Conservation (phyloP, 2,329 filamentous ascomycete genomes). For the Epichloe glyceriae region DNA sequence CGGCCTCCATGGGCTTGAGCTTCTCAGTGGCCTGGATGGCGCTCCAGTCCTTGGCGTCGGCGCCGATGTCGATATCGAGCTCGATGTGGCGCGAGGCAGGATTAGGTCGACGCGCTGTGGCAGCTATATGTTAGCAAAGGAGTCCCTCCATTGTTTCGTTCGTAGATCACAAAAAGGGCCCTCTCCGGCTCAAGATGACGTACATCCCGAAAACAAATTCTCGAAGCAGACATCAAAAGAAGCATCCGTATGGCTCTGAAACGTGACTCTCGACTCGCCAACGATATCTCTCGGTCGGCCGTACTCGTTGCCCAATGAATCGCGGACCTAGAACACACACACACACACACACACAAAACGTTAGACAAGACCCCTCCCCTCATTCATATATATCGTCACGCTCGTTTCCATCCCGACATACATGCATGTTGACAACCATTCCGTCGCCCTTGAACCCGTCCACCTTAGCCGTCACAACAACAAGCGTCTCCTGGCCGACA, state of each 20-base stretch:
- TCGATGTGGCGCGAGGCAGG: constrained; percentile 60
- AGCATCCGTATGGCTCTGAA: constrained; percentile 82
- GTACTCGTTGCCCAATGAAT: constrained; percentile 93
- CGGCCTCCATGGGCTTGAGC: constrained; percentile 91
- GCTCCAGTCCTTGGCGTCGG: constrained; percentile 96
- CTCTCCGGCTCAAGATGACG: constrained; percentile 16
- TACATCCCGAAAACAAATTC: constrained; percentile 63
- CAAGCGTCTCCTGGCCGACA: constrained; percentile 78
- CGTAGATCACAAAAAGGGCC: neutral
- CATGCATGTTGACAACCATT: constrained; percentile 87
- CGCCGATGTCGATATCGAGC: constrained; percentile 90
- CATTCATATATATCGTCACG: neutral
- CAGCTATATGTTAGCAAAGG: constrained; percentile 4
- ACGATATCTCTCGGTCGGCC: constrained; percentile 80
- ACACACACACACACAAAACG: neutral
- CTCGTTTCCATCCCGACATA: constrained; percentile 29
- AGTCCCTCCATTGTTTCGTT: neutral
- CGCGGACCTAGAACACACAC: constrained; percentile 61
- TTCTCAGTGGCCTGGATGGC: constrained; percentile 94
- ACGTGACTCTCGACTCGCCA: constrained; percentile 85
- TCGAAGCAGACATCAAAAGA: constrained; percentile 96
- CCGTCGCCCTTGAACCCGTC: constrained; percentile 83
- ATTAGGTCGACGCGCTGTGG: constrained; percentile 24
- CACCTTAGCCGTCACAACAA: constrained; percentile 86
- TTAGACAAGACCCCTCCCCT: too few relatives aligned